Conservation (phyloP, 768 basidiomycete genomes). For the Chalciporus piperatus region DNA sequence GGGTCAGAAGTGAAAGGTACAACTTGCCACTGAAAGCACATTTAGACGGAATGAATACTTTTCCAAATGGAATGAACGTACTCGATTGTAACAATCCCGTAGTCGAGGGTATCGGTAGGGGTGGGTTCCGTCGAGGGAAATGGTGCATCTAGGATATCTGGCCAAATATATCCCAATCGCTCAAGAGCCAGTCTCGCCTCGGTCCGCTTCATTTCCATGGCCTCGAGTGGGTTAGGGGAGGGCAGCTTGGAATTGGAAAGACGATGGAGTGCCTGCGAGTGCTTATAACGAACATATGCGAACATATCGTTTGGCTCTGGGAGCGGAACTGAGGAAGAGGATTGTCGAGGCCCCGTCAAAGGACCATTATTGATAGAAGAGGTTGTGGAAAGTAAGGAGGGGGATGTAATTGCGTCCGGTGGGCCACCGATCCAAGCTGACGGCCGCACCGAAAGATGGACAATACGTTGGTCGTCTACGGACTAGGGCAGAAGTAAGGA, state of each 20-base stretch:
- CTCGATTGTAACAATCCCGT: constrained; percentile 25
- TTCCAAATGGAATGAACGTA: constrained; percentile 6
- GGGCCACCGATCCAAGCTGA: constrained; percentile 67
- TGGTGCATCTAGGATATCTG: constrained; percentile 38
- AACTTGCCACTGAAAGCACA: constrained; percentile 29
- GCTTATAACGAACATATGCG: constrained; percentile 23
- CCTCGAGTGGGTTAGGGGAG: constrained; percentile 10
- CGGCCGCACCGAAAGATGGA: constrained; percentile 79
- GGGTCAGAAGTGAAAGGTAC: constrained; percentile 51
- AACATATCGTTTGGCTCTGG: constrained; percentile 4
- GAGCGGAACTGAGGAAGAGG: background rate
- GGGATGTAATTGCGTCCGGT: constrained; percentile 33
- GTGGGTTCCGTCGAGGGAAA: constrained; percentile 23
- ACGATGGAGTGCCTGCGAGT: constrained; percentile 24
- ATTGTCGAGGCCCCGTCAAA: background rate
- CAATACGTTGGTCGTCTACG: constrained; percentile 52
- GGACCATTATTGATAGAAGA: background rate
- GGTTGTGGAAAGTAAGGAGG: background rate
- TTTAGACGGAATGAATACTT: constrained; percentile 2
- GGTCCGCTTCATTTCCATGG: constrained; percentile 13
- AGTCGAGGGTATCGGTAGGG: constrained; percentile 30
- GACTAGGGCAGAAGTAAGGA: constrained; percentile 36
- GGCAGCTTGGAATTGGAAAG: constrained; percentile 22
- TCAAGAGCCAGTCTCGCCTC: constrained; percentile 30
- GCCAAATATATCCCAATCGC: constrained; percentile 41